Conservation (phyloP, 129 eudicot species). For the Flaveria bidentis region DNA sequence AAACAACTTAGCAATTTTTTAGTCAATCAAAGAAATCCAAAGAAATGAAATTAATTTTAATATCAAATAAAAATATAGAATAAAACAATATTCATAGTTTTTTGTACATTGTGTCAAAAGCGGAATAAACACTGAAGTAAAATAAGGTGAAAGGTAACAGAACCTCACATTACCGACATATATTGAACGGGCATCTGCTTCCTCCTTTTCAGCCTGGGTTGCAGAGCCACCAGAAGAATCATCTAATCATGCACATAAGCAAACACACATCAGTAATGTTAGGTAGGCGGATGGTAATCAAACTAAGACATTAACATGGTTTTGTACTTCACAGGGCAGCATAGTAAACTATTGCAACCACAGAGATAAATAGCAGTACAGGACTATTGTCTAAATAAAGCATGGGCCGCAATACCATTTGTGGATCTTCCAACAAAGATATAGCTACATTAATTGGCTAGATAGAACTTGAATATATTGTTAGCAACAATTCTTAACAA, state of each 20-base stretch:
- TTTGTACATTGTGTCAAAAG: not conserved
- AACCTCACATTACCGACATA: slow-evolving; percentile 92
- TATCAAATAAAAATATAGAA: not conserved
- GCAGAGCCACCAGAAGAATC: slow-evolving; percentile 62
- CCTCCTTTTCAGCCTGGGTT: slow-evolving; percentile 86
- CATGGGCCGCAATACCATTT: not conserved
- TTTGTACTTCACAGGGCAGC: not conserved
- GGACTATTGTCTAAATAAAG: not conserved
- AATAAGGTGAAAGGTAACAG: slow-evolving; percentile 31
- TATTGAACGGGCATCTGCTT: slow-evolving; percentile 83
- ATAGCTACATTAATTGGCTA: not conserved
- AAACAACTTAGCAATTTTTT: not conserved
- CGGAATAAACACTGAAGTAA: slow-evolving; percentile 7
- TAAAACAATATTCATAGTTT: not conserved
- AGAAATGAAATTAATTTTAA: not conserved
- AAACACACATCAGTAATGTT: slow-evolving; percentile 19
- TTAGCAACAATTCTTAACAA: not conserved
- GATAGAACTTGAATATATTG: slow-evolving; percentile 1
- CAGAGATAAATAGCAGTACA: not conserved
- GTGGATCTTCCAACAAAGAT: slow-evolving; percentile 7
- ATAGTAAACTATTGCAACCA: not conserved
- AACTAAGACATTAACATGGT: not conserved
- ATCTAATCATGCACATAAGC: slow-evolving; percentile 39
- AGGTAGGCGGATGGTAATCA: slow-evolving; percentile 9
- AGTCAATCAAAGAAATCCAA: not conserved